Conservation (phyloP, 202 grass and related monocot genomes). For the Schoenoplectus triqueter region DNA sequence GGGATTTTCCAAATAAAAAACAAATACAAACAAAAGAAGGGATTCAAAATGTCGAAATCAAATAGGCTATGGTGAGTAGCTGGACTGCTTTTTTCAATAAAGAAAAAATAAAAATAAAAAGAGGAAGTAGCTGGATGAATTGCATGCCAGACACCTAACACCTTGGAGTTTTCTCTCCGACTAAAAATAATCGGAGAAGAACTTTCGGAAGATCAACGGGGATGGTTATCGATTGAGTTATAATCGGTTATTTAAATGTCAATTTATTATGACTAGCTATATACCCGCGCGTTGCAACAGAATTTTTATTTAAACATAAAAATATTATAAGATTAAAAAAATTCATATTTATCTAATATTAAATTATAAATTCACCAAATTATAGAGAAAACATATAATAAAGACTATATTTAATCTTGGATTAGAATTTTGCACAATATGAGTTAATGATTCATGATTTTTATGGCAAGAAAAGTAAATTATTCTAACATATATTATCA, state of each 20-base stretch:
- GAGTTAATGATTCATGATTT: too few relatives aligned
- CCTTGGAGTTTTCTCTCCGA: neutral
- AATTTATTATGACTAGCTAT: neutral
- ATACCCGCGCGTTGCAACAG: too few relatives aligned
- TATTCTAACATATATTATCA: too few relatives aligned
- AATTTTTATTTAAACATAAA: neutral
- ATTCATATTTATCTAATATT: too few relatives aligned
- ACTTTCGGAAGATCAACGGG: neutral
- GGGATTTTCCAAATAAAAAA: neutral
- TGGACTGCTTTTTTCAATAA: too few relatives aligned
- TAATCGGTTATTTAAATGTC: neutral
- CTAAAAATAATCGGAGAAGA: neutral
- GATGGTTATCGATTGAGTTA: neutral
- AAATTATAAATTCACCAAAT: too few relatives aligned
- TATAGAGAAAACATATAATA: too few relatives aligned
- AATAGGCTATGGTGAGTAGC: neutral
- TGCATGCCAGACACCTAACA: neutral
- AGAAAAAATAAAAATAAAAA: too few relatives aligned
- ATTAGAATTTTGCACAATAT: too few relatives aligned
- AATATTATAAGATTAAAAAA: neutral
- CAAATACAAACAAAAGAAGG: neutral
- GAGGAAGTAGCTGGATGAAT: neutral
- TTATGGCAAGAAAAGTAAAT: too few relatives aligned
- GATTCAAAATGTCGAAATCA: constrained; percentile 9
- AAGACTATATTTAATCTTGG: too few relatives aligned